Conservation (phyloP, 2,329 filamentous ascomycete genomes). For the Xylaria sp. region DNA sequence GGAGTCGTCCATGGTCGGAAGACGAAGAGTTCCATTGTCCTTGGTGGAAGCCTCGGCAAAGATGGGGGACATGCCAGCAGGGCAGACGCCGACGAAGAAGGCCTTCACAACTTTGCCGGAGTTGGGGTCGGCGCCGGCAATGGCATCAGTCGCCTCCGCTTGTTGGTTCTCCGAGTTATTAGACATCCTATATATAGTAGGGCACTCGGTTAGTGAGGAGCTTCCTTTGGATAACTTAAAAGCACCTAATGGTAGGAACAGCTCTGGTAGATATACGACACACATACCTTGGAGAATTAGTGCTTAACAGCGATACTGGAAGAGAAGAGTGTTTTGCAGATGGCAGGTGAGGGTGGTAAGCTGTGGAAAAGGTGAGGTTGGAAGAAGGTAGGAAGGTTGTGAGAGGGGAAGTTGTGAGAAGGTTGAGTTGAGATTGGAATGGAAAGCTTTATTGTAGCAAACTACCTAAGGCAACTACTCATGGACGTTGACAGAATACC, state of each 20-base stretch:
- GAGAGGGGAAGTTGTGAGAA: neutral
- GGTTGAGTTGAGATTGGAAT: too few relatives aligned
- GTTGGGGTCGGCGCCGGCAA: constrained; percentile 1
- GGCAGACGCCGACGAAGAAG: constrained; percentile 4
- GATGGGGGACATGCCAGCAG: neutral
- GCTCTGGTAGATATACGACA: neutral
- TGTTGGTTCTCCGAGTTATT: constrained; percentile 7
- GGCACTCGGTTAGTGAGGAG: constrained; percentile 1
- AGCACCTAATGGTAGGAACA: neutral
- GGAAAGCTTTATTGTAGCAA: too few relatives aligned
- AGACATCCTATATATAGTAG: constrained; percentile 15
- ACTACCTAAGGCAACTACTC: too few relatives aligned
- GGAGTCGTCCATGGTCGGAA: constrained; percentile 17
- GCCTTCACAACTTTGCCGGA: constrained; percentile 14
- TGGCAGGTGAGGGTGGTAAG: constrained; percentile 1
- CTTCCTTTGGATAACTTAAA: neutral
- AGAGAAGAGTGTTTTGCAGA: constrained; percentile 6
- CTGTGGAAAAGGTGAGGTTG: too few relatives aligned
- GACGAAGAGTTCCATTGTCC: neutral
- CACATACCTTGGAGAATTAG: constrained; percentile 8
- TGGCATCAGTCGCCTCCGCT: constrained; percentile 1
- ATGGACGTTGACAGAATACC: too few relatives aligned
- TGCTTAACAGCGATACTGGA: constrained; percentile 2
- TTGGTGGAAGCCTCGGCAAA: constrained; percentile 21
- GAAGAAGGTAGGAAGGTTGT: too few relatives aligned